Evolutionary conservation across 371 early-diverging fungal genomes (phyloP).

Genomic region (Nematocida ironsii): DNA sequence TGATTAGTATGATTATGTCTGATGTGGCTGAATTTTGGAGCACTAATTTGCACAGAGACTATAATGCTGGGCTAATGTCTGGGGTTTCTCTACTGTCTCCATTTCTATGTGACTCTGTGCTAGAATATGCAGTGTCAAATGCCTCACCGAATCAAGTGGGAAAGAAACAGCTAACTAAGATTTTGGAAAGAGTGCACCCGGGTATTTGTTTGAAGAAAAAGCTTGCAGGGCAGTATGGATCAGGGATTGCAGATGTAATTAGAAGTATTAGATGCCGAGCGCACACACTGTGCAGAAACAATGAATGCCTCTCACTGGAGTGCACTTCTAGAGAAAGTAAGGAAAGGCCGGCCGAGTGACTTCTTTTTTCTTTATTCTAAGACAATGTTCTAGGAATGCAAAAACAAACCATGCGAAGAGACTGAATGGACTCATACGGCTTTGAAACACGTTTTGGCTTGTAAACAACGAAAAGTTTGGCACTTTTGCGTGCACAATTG

Average conservation of each 20-base stretch:
- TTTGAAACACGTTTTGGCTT: neutral
- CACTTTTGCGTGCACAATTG: constrained; percentile 2
- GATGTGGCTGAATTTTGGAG: constrained; percentile 9
- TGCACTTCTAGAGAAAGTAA: constrained; percentile 5
- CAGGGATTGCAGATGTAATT: constrained; percentile 34
- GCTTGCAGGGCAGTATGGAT: constrained; percentile 53
- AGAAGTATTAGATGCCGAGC: constrained; percentile 43
- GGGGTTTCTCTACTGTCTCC: constrained; percentile 5
- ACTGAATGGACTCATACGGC: neutral
- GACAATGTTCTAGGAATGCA: too few species aligned
- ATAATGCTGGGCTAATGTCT: neutral
- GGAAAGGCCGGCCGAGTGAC: neutral
- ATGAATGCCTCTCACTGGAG: constrained; percentile 49
- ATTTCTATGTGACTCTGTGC: constrained; percentile 5
- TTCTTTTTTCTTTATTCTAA: too few species aligned
- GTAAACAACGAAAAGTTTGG: neutral
- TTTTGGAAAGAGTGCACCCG: constrained; percentile 3
- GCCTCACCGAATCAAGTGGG: constrained; percentile 1
- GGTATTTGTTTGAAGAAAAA: constrained; percentile 1
- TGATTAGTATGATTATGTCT: neutral
- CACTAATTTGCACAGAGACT: constrained; percentile 51
- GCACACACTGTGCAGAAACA: constrained; percentile 37
- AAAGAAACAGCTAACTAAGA: constrained; percentile 7
- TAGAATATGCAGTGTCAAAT: neutral
- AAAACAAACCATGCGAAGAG: neutral